Evolutionary conservation across 2,329 filamentous ascomycete species (phyloP), one percentile per base, ranked within the genome.

Genomic region (Rhynchosporium agropyri): DNA sequence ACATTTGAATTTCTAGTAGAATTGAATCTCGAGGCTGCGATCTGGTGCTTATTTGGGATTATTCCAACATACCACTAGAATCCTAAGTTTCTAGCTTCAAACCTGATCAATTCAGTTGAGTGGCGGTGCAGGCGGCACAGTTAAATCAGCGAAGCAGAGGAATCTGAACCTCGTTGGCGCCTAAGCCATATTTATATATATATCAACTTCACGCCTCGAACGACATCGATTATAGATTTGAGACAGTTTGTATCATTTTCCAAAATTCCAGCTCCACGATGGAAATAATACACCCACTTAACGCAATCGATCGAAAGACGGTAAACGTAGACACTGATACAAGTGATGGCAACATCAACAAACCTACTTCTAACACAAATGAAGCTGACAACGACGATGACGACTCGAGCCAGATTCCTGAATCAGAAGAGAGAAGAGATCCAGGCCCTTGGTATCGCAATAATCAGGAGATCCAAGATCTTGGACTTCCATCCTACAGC

Each of bases 61-160:
- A 20, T 20, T 20, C 20, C 20, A 20, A 20, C 20, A 20, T 20
- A 20, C 20, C 20, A 20, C 20, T 20, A 20, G 20, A 20, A 20
- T 20, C 20, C 20, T 20, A 20, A 20, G 20, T 20, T 20, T 20
- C 20, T 20, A 20, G 20, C 20, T 20, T 20, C 20, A 20, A 20
- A 20, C 20, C 20, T 20, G 20, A 20, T 20, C 20, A 20, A 20
- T 20, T 20, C 20, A 10, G 40, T n/a, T 26, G 54, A 45, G 54
- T 57, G 54, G 54, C 54, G 28, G 54, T 57, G 54, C 54, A 43
- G 53, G 54, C 54, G 54, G 54, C 54, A 57, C 54, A 57, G 54
- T 40, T 40, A 38, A 57, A 57, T 57, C 40, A 42, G 54, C 9
- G 15, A 20, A 46, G 8, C 5, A 15, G 12, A 43, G 40, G 29